phyloP scores from a whole-genome alignment of 495 filamentous ascomycete species.

The Daldinia childiae region DNA sequence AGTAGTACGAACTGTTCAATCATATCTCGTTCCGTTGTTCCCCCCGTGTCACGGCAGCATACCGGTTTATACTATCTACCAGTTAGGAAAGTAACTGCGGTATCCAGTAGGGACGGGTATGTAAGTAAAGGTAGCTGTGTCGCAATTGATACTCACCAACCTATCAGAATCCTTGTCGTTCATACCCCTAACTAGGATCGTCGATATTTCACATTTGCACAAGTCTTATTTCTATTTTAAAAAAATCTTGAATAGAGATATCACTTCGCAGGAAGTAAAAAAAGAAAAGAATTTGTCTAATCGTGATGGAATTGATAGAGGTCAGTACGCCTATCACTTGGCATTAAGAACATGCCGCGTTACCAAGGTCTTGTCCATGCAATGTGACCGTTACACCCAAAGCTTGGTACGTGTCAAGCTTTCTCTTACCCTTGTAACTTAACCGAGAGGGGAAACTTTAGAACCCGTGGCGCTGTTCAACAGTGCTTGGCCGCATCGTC shows the following conservation, averaged over 20 bases:
- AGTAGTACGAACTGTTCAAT: conserved; percentile 30
- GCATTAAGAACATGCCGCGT: conserved; percentile 12
- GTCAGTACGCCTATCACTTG: conserved; percentile 15
- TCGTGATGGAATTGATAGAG: conserved; percentile 15
- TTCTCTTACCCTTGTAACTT: conserved; percentile 28
- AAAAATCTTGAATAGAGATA: not conserved
- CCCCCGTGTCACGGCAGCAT: conserved; percentile 20
- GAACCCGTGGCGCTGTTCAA: conserved; percentile 19
- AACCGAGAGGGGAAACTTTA: conserved; percentile 35
- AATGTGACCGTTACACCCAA: conserved; percentile 36
- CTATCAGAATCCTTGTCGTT: conserved; percentile 27
- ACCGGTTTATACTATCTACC: conserved; percentile 11
- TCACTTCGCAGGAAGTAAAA: not conserved
- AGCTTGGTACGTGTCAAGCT: conserved; percentile 44
- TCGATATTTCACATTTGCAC: conserved; percentile 4
- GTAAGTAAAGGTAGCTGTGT: conserved; percentile 17
- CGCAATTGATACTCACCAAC: conserved; percentile 17
- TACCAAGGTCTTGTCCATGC: conserved; percentile 29
- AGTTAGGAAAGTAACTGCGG: conserved; percentile 32
- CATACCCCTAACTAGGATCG: conserved; percentile 27
- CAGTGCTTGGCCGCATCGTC: conserved; percentile 35
- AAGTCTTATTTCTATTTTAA: conserved; percentile 38
- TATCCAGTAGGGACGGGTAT: conserved; percentile 15
- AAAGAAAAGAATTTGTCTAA: not conserved
- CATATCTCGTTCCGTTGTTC: conserved; percentile 19